A percentile compares a stretch with the other conserved stretches of the same genome.
These are phyloP conservation scores for Pythium coloratum DNA, from an alignment of 352 stramenopile species.

Conservation along the genomic window DNA sequence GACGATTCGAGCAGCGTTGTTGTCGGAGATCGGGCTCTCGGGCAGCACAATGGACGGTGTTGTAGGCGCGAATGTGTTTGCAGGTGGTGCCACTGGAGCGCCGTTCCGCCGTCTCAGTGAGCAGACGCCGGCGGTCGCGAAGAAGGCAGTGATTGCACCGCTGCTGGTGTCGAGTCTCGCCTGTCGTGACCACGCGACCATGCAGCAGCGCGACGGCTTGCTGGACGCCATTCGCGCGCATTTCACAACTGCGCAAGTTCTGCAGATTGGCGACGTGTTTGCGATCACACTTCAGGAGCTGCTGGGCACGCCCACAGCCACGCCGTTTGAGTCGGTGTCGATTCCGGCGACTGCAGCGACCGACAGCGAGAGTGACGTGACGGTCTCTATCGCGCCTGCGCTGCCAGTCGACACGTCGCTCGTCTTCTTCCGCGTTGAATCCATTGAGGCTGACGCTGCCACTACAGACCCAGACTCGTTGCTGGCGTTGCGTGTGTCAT, in stretches of 20 bases:
- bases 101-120: conserved; percentile 54
- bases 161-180: conserved; percentile 63
- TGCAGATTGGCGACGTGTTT: conserved; percentile 74
- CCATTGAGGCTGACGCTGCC: conserved; percentile 31
- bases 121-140: conserved; percentile 48
- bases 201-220: conserved; percentile 59
- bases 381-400: conserved; percentile 43
- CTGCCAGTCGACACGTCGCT: conserved; percentile 63
- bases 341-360: conserved; percentile 27
- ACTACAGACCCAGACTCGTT: conserved; percentile 10
- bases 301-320: conserved; percentile 30
- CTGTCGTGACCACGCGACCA: conserved; percentile 50
- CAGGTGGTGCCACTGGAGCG: background rate
- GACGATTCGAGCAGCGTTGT: conserved; percentile 35
- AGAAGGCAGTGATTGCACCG: conserved; percentile 63
- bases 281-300: conserved; percentile 55
- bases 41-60: conserved; percentile 11
- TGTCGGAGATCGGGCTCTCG: conserved; percentile 51
- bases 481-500: conserved; percentile 54
- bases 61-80: background rate
- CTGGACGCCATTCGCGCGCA: conserved; percentile 57
- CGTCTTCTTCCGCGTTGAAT: conserved; percentile 78
- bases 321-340: conserved; percentile 44
- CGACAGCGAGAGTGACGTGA: background rate
- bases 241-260: conserved; percentile 57